phyloP scores from a whole-genome alignment of 2,329 filamentous ascomycete species.

The Phaeosphaeriaceae sp. region DNA sequence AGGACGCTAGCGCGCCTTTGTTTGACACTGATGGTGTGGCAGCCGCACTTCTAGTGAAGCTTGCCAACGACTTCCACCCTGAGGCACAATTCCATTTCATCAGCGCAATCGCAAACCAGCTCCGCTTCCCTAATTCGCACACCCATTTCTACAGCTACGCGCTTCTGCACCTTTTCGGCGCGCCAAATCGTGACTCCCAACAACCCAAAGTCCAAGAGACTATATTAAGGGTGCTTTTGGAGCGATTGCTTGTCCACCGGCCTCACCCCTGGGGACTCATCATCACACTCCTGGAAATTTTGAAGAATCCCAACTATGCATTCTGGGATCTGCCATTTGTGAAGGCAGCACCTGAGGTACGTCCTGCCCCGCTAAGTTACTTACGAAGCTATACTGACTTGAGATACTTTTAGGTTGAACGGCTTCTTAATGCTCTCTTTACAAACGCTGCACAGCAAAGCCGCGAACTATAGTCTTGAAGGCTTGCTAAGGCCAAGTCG shows the following conservation, averaged over 20 bases:
- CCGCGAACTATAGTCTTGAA: constrained; percentile 44
- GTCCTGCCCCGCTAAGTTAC: constrained; percentile 13
- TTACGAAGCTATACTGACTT: constrained; percentile 21
- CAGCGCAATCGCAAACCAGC: constrained; percentile 85
- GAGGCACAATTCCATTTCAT: constrained; percentile 86
- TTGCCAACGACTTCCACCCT: constrained; percentile 75
- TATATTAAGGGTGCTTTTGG: constrained; percentile 85
- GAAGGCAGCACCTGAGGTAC: constrained; percentile 81
- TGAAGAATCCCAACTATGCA: constrained; percentile 88
- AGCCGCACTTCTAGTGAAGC: constrained; percentile 73
- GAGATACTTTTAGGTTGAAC: constrained; percentile 53
- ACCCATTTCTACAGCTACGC: constrained; percentile 93
- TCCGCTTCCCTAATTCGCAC: constrained; percentile 86
- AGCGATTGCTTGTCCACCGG: constrained; percentile 85
- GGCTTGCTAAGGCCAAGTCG: constrained; percentile 2
- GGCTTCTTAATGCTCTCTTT: constrained; percentile 54
- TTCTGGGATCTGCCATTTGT: constrained; percentile 95
- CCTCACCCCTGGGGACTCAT: constrained; percentile 96
- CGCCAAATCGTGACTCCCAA: constrained; percentile 61
- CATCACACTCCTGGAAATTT: constrained; percentile 83
- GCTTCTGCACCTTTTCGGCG: constrained; percentile 80
- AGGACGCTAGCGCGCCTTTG: constrained; percentile 64
- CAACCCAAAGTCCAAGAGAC: constrained; percentile 86
- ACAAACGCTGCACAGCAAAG: constrained; percentile 56
- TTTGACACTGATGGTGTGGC: constrained; percentile 72